Base-by-base conservation (phyloP, 1,284 basidiomycete genomes). In the Boletus sp. region DNA sequence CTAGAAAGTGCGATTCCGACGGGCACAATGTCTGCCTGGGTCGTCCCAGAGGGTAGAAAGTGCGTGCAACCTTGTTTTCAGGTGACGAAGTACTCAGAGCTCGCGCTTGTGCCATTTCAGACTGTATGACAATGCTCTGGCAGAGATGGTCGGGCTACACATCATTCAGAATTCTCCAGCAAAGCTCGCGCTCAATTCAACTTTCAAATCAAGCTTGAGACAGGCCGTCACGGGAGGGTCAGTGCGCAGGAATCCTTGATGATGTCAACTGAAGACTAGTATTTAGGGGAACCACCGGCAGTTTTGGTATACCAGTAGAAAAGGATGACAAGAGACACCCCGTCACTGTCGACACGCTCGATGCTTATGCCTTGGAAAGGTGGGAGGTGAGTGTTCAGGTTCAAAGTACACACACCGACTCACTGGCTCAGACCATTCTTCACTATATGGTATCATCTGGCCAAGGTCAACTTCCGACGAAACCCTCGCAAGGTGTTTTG, bases 371-470 rank as follows among this genome's bases (percentile, higher is more conserved):
- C 2, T 76, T 94, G 32, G 86, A 91, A 55, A 82, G 91, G 49
- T 99, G 96, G 94, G 96, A 99, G 80, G 91, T 89, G 57, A 55
- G 77, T 65, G 34, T 39, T 27, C 36, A 33, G 41, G 17, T 38
- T 25, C 43, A 19, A n/a, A 29, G 41, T 22, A 17, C 16, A 22
- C 22, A 22, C 29, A 25, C 26, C 35, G 19, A 44, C 39, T 19
- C 30, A 8, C 23, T 25, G 25, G 25, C 45, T 14, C 27, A 69
- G 91, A 92, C 91, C 0, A 96, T 99, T 58, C 76, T 98, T 44
- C 94, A 98, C 69, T 99, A 91, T 67, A 97, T 99, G 94, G 96
- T 99, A 2, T 94, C 94, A 2, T 94, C 92, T 23, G 88, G 88
- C 8, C 88, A 81, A 46, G 80, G 80, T 34, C 80, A 82, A 62